Evolutionary conservation across 371 early-diverging fungal species (phyloP), one percentile per base, ranked within the genome.

Genomic region (Blakeslea trispora): DNA sequence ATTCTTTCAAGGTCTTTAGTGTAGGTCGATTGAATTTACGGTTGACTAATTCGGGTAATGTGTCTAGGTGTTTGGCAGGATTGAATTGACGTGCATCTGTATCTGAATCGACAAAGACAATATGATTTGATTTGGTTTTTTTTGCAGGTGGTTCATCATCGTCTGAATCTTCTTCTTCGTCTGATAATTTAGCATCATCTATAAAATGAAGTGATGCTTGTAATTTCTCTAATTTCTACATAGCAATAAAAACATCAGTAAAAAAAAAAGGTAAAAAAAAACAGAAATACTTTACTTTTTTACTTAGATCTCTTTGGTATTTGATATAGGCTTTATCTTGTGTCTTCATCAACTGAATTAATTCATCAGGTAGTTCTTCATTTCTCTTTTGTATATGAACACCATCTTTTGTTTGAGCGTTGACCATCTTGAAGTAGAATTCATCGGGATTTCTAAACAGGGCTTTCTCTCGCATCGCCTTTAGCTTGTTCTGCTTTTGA

Each of bases 401-500:
- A 28, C 97, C 96, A 32, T 82, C 80, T 77, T 84, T 88, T 37
- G 93, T 91, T 57, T 86, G 82, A 21, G 86, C 61, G 55, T 88
- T 90, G 73, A 95, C 84, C 98, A 98, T 98, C 69, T 88, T 92
- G 71, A 91, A 94, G 81, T 97, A 96, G 71, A 98, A 98, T 80
- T 98, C 98, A 75, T 98, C 98, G 7, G 93, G 94, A 81, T 98
- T 98, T 57, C 90, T 78, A 55, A 84, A 79, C 31, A 85, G 70
- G 4, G 98, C 98, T 71, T 93, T 94, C 62, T 91, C 87, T 43
- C 85, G 77, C 72, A 98, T 79, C 18, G 86, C 83, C 73, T 89
- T 90, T 52, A 98, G 77, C 41, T 85, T 79, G 39, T 87, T 81
- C 73, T 95, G 86, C 71, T 98, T 97, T 35, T 68, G 69, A 71